phyloP scores from a whole-genome alignment of 441 rosid genomes.

The Gossypium trilobum region DNA sequence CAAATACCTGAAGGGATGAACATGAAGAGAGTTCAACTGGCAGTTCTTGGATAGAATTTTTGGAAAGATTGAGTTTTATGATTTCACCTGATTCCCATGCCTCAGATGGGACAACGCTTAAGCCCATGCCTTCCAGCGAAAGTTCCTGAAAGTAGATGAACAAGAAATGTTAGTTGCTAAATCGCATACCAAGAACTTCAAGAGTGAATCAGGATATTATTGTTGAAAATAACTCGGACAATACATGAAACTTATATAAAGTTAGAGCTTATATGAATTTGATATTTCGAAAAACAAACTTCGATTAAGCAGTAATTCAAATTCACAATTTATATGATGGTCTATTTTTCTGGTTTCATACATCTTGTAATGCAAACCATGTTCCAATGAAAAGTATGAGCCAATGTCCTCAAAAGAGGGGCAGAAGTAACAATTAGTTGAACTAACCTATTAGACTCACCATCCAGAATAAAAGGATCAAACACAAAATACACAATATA shows the following conservation, averaged over 20 bases:
- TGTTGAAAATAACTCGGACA: neutral
- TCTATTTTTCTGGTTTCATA: neutral
- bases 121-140: slow-evolving; percentile 56
- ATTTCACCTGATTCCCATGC: slow-evolving; percentile 73
- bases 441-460: neutral
- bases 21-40: slow-evolving; percentile 69
- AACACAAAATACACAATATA: neutral
- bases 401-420: neutral
- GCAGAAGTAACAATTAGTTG: neutral
- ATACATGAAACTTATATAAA: neutral
- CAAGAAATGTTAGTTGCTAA: neutral
- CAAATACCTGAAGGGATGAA: slow-evolving; percentile 54
- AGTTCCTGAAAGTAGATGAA: slow-evolving; percentile 51
- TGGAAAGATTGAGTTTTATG: slow-evolving; percentile 65
- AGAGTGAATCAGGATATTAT: neutral
- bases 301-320: slow-evolving; percentile 1
- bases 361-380: neutral
- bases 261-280: neutral
- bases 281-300: neutral
- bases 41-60: slow-evolving; percentile 69
- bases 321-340: neutral
- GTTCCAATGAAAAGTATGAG: neutral
- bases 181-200: neutral
- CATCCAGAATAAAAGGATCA: neutral
- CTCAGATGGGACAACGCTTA: slow-evolving; percentile 69